Percentiles rank a stretch among this genome's conserved stretches.
Conservation (phyloP, 176 grass and related monocot genomes). For the Carex kokanica region DNA sequence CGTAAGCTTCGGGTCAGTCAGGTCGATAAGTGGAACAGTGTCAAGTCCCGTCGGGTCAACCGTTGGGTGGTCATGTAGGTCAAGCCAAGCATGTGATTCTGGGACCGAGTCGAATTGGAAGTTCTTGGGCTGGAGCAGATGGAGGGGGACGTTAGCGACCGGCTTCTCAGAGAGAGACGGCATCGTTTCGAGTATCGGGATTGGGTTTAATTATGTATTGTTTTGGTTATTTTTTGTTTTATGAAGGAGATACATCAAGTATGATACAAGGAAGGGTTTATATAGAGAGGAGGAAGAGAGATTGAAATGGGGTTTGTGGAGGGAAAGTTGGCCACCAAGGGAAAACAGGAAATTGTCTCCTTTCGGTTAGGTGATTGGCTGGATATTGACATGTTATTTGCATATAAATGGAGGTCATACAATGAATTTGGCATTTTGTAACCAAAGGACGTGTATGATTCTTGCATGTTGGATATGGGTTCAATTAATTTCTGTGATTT, state of each 20-base stretch:
- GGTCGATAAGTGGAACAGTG: constrained; percentile 71
- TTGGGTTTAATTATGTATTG: constrained; percentile 4
- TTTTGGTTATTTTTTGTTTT: constrained; percentile 6
- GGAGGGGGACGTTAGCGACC: constrained; percentile 39
- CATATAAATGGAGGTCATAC: constrained; percentile 13
- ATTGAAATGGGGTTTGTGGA: constrained; percentile 21
- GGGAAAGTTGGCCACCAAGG: constrained; percentile 22
- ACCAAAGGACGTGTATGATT: neutral
- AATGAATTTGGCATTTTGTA: constrained; percentile 24
- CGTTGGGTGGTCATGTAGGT: constrained; percentile 57
- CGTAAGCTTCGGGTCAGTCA: constrained; percentile 15
- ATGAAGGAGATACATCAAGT: constrained; percentile 21
- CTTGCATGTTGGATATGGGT: neutral
- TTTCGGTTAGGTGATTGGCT: constrained; percentile 24
- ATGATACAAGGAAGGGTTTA: constrained; percentile 36
- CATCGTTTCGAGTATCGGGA: constrained; percentile 34
- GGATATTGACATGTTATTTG: constrained; percentile 16
- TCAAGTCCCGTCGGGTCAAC: constrained; percentile 30
- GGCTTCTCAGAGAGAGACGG: constrained; percentile 51
- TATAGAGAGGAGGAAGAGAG: constrained; percentile 23
- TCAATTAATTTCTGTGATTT: neutral
- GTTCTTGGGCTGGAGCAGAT: constrained; percentile 29
- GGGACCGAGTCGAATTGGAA: constrained; percentile 52
- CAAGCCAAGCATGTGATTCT: constrained; percentile 79
- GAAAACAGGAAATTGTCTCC: constrained; percentile 7